Evolutionary conservation across 768 basidiomycete genomes (phyloP).

Genomic region (Podaxis rugospora): DNA sequence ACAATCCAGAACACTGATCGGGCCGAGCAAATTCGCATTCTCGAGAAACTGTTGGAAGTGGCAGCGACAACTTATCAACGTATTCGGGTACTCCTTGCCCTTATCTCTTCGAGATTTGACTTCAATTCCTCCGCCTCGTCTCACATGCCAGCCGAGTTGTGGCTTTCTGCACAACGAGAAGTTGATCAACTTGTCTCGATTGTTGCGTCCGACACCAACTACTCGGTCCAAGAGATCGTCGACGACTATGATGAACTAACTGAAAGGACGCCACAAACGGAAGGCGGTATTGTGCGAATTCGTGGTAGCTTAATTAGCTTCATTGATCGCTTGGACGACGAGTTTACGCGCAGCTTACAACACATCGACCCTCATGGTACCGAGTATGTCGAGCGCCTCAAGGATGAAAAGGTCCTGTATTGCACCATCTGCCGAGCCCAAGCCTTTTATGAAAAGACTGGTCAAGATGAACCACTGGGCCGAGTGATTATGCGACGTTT

Average conservation of each 20-base stretch:
- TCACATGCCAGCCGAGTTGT: slow-evolving; percentile 90
- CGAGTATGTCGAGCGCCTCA: slow-evolving; percentile 96
- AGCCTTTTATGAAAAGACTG: slow-evolving; percentile 81
- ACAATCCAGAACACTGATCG: slow-evolving; percentile 86
- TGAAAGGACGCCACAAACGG: slow-evolving; percentile 75
- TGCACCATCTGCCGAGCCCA: slow-evolving; percentile 91
- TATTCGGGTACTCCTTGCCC: slow-evolving; percentile 89
- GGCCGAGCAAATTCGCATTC: slow-evolving; percentile 86
- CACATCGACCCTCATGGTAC: slow-evolving; percentile 98
- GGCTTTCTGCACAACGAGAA: slow-evolving; percentile 83
- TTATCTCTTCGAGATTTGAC: slow-evolving; percentile 94
- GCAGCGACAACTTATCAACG: slow-evolving; percentile 87
- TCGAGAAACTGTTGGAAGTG: slow-evolving; percentile 83
- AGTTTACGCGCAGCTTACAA: slow-evolving; percentile 96
- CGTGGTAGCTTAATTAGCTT: slow-evolving; percentile 96
- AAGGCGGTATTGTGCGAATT: slow-evolving; percentile 76
- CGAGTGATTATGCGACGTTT: slow-evolving; percentile 92
- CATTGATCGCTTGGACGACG: slow-evolving; percentile 94
- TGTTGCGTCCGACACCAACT: slow-evolving; percentile 64
- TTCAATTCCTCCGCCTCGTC: slow-evolving; percentile 85
- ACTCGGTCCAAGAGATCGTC: slow-evolving; percentile 81
- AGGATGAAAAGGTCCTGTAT: slow-evolving; percentile 94
- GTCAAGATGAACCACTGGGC: slow-evolving; percentile 72
- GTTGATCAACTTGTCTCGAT: slow-evolving; percentile 85
- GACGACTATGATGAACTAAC: slow-evolving; percentile 89